A percentile compares a stretch with the other conserved stretches of the same genome.
phyloP scores from a whole-genome alignment of 352 stramenopile species.

The Discostella stelligera region DNA sequence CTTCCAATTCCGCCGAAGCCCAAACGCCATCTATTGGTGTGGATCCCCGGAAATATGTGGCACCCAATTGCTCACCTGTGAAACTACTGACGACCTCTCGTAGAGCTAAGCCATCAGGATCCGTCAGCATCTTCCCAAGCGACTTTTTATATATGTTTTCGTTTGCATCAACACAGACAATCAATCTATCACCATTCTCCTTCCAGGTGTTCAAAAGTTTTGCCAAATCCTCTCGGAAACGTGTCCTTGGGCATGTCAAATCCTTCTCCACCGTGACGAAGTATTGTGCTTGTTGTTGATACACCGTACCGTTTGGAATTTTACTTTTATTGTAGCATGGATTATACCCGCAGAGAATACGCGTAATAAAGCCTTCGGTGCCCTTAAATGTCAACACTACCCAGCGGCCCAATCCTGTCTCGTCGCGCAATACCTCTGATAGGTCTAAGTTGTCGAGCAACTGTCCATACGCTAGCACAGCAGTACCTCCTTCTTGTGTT shows the following conservation, averaged over 20 bases:
- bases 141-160: constrained; percentile 18
- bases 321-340: constrained; percentile 20
- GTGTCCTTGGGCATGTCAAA: neutral
- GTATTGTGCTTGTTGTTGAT: constrained; percentile 13
- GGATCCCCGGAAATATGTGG: constrained; percentile 17
- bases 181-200: neutral
- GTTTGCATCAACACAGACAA: constrained; percentile 25
- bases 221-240: constrained; percentile 13
- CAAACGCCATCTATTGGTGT: constrained; percentile 13
- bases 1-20: no score
- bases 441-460: constrained; percentile 16
- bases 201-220: constrained; percentile 8
- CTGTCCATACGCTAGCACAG: constrained; percentile 1
- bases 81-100: neutral
- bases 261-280: neutral
- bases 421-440: constrained; percentile 18
- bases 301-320: constrained; percentile 1
- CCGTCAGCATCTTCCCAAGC: constrained; percentile 1
- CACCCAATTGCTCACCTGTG: neutral
- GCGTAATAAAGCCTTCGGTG: no score
- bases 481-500: constrained; percentile 32
- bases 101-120: constrained; percentile 5
- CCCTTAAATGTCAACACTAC: no score
- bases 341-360: neutral
- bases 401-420: constrained; percentile 10